Base-by-base conservation (phyloP, 108 stramenopile species). In the Fistulifera pelliculosa region DNA sequence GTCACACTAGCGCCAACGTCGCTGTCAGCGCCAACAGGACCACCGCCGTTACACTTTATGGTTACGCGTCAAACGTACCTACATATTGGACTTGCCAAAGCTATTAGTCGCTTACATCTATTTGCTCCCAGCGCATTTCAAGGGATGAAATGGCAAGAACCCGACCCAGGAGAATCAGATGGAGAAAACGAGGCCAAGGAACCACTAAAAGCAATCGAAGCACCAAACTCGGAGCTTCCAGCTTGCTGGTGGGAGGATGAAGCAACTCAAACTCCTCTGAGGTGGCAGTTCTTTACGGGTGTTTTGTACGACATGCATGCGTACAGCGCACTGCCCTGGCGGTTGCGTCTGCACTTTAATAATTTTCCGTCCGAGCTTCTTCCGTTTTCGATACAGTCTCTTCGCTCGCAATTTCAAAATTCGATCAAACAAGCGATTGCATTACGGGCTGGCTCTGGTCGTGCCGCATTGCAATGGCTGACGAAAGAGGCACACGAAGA, bases 161-260 rank as follows among this genome's bases (percentile, higher is more conserved):
- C 64, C 8, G 64, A 70, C 1, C 52, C 54, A 22, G 61, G 55
- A 1, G 19, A 39, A 0, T 49, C 25, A 52, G 14, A 50, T 18
- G 19, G 47, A 7, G 44, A 54, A 7, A 45, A 19, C 28, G 53
- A 61, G 45, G 41, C 41, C 38, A 53, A 67, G 39, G 56, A 53
- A 42, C 35, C 27, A 25, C 43, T 35, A 1, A 27, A 54, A 43
- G 25, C 38, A 22, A 61, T 19, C 24, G 53, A 43, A 18, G n/a
- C 15, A 47, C 27, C 62, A 24, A 23, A 31, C 17, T 16, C 24
- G 1, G 51, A 19, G 22, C 12, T 43, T 17, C 80, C 81, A 14
- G 61, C 61, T 19, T 90, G 87, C 40, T 90, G 89, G 89, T 90
- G 86, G 52, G 82, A 90, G 66, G 89, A 90, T 52, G 83, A 77